Conservation (phyloP, 2,329 filamentous ascomycete genomes). For the Zymoseptoria crescenta region DNA sequence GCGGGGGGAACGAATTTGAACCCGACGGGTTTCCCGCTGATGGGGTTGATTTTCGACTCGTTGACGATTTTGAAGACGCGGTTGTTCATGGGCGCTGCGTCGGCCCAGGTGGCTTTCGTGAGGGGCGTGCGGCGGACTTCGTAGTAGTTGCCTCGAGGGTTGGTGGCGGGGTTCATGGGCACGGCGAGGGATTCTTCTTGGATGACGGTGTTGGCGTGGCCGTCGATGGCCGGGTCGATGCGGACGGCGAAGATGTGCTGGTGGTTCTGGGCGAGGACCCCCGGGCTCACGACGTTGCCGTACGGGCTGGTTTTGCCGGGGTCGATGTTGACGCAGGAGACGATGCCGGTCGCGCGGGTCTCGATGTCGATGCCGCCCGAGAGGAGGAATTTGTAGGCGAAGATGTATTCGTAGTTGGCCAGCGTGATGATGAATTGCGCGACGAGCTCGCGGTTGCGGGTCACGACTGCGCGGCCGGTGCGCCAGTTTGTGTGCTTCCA, state of each 20-base stretch:
- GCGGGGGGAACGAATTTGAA: slow-evolving; percentile 44
- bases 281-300: slow-evolving; percentile 55
- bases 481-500: slow-evolving; percentile 66
- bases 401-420: slow-evolving; percentile 63
- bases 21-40: slow-evolving; percentile 40
- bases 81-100: slow-evolving; percentile 43
- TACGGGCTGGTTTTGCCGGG: slow-evolving; percentile 46
- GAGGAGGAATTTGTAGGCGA: slow-evolving; percentile 57
- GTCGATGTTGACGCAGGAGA: slow-evolving; percentile 50
- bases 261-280: slow-evolving; percentile 60
- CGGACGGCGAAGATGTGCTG: slow-evolving; percentile 62
- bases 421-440: slow-evolving; percentile 60
- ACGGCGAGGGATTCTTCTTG: slow-evolving; percentile 47
- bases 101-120: slow-evolving; percentile 17
- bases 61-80: slow-evolving; percentile 50
- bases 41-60: slow-evolving; percentile 37
- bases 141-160: slow-evolving; percentile 57
- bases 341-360: slow-evolving; percentile 58
- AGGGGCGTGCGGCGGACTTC: slow-evolving; percentile 37
- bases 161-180: slow-evolving; percentile 45
- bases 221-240: slow-evolving; percentile 58
- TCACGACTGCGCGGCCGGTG: slow-evolving; percentile 53
- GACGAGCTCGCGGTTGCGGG: slow-evolving; percentile 54
- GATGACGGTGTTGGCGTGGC: slow-evolving; percentile 45
- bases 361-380: slow-evolving; percentile 55